Percentiles rank a stretch among this genome's conserved stretches.
These are phyloP conservation scores for Vitrella brassicaformis DNA, from an alignment of 73 alveolate species.

Conservation along the genomic window DNA sequence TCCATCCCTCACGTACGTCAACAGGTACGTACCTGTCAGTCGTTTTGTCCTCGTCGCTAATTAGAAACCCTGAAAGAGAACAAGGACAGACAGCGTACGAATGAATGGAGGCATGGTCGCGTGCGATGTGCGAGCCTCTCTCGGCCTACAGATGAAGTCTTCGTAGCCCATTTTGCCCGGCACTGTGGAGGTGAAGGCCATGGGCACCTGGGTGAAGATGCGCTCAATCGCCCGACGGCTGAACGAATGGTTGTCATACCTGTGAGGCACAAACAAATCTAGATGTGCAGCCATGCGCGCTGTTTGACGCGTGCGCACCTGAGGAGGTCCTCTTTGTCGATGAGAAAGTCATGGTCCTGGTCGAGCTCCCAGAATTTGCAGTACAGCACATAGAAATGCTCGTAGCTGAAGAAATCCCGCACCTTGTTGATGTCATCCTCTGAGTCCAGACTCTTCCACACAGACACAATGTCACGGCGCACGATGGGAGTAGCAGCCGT, in stretches of 20 bases:
- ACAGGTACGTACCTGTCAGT: conserved; percentile 17
- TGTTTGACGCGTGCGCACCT: too few relatives aligned
- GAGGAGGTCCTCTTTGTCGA: conserved; percentile 90
- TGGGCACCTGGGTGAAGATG: conserved; percentile 90
- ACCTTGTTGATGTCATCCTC: conserved; percentile 14
- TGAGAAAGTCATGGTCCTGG: conserved; percentile 93
- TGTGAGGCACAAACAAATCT: too few relatives aligned
- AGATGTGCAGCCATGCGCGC: too few relatives aligned
- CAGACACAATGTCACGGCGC: neutral
- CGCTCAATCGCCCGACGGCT: conserved; percentile 93
- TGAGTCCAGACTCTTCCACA: neutral
- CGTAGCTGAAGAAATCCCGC: conserved; percentile 93
- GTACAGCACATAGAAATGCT: conserved; percentile 97
- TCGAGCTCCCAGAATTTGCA: conserved; percentile 98
- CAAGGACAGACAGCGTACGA: neutral
- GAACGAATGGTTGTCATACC: conserved; percentile 87
- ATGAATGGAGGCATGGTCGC: conserved; percentile 6
- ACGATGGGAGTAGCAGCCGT: neutral
- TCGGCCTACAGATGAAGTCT: conserved; percentile 64
- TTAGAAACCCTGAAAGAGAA: conserved; percentile 62
- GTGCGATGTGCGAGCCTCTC: neutral
- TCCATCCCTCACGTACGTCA: neutral
- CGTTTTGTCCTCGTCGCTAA: conserved; percentile 96
- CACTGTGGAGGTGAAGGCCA: conserved; percentile 69
- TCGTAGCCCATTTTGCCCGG: conserved; percentile 96